Evolutionary conservation across 2,329 filamentous ascomycete genomes (phyloP), one percentile per base, ranked within the genome.

Genomic region (Aspergillus niger): DNA sequence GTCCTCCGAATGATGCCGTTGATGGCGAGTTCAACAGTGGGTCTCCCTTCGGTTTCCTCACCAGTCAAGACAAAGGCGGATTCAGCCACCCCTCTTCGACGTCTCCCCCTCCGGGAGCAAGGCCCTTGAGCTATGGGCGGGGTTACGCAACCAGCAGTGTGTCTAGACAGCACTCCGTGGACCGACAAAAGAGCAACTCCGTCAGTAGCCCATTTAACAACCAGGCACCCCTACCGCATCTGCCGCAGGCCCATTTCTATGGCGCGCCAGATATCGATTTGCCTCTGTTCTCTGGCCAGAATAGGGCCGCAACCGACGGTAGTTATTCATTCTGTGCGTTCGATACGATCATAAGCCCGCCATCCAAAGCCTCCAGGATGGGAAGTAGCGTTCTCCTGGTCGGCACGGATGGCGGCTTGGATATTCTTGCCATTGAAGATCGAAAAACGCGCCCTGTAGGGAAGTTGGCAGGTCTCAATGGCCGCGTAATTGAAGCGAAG

Each of bases 301-400:
- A 54, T 43, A 67, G 70, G 38, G 17, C 65, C 3, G 41, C 60
- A 1, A 58, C 60, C 17, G 70, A 74, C 3, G 86, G 89, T 39
- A 85, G 84, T 48, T 91, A 90, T 7, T 92, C 90, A 67, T 91
- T 89, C 72, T 95, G 91, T 72, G 88, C 89, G 5, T 92, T 96
- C 69, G 93, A 97, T 73, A 87, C 82, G 2, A 80, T 96, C 47
- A 74, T 78, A 36, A 77, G 74, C 63, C 75, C 79, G 3, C 79
- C 80, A 6, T 74, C 79, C 58, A 81, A 81, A 64, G 58, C 70
- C 15, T 69, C 70, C 3, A 73, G 71, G 28, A 69, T 71, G 60
- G 72, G 70, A 77, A 65, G 57, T 84, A 90, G 69, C 89, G 89
- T 73, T 86, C 91, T 92, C 48, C 76, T 97, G 4, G 85, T 91